phyloP scores from a whole-genome alignment of 2,329 filamentous ascomycete species.

The Diaporthe batatas region DNA sequence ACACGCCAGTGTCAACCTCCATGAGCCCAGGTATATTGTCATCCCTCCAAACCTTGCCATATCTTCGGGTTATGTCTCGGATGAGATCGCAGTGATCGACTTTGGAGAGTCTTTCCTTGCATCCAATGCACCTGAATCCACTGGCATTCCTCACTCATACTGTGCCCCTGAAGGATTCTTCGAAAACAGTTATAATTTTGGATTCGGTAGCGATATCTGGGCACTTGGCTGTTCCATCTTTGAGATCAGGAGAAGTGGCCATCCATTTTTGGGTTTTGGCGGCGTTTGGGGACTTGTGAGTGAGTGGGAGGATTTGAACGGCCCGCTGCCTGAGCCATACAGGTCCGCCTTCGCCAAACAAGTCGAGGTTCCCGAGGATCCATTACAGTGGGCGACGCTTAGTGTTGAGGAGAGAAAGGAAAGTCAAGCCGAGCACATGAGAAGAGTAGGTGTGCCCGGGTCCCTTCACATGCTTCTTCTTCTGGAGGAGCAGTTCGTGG shows the following conservation, averaged over 20 bases:
- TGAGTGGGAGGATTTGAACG: neutral
- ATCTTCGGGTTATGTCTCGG: neutral
- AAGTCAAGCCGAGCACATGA: neutral
- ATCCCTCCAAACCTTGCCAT: neutral
- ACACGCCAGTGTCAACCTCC: neutral
- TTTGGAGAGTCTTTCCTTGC: constrained; percentile 6
- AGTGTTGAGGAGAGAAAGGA: neutral
- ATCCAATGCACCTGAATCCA: neutral
- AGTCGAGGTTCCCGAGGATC: neutral
- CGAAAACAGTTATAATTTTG: neutral
- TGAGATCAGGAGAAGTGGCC: neutral
- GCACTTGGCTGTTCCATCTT: constrained; percentile 1
- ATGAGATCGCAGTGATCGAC: constrained; percentile 12
- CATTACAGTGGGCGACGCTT: neutral
- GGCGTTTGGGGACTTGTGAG: neutral
- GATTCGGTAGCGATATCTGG: neutral
- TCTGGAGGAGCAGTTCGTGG: neutral
- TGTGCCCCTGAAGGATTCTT: neutral
- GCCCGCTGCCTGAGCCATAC: neutral
- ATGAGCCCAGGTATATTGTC: neutral
- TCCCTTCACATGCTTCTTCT: neutral
- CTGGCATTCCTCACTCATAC: neutral
- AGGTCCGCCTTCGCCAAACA: neutral
- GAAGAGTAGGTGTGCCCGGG: neutral
- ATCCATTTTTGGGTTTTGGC: neutral